phyloP scores from a whole-genome alignment of 805 yeast genomes.

The Metschnikowia corniflorae region DNA sequence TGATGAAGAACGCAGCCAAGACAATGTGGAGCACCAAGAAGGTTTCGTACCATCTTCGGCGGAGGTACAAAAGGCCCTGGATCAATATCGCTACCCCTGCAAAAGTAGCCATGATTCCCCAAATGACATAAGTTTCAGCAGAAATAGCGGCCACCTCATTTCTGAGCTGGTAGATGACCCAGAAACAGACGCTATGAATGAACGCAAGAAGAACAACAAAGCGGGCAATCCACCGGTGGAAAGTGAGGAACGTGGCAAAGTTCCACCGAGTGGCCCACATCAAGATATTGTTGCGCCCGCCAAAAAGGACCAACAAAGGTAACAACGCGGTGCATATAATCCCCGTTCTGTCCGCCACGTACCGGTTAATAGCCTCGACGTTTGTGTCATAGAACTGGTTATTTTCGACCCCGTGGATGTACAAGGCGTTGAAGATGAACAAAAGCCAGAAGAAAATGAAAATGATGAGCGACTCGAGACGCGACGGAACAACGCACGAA shows the following conservation, averaged over 20 bases:
- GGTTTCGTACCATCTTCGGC: slow-evolving; percentile 23
- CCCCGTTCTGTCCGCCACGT: slow-evolving; percentile 17
- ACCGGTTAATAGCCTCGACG: slow-evolving; percentile 8
- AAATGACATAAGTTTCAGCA: slow-evolving; percentile 8
- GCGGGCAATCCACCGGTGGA: slow-evolving; percentile 18
- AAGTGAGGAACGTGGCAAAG: slow-evolving; percentile 14
- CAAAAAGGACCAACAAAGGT: slow-evolving; percentile 17
- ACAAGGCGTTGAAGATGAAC: slow-evolving; percentile 13
- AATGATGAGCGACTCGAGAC: slow-evolving; percentile 23
- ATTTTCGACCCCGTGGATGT: slow-evolving; percentile 6
- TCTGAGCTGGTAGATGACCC: slow-evolving; percentile 2
- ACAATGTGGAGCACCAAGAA: slow-evolving; percentile 23
- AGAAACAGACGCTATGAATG: slow-evolving; percentile 12
- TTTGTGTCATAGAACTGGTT: slow-evolving; percentile 8
- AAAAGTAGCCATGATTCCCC: slow-evolving; percentile 14
- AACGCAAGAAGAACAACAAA: slow-evolving; percentile 13
- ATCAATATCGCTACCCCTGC: slow-evolving; percentile 14
- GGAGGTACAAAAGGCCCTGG: slow-evolving; percentile 17
- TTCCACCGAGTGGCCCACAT: slow-evolving; percentile 18
- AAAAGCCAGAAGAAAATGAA: slow-evolving; percentile 19
- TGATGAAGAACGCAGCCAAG: slow-evolving; percentile 20
- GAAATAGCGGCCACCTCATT: slow-evolving; percentile 7
- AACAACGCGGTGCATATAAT: slow-evolving; percentile 9
- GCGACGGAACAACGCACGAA: slow-evolving; percentile 29
- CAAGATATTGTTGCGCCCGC: slow-evolving; percentile 19